These are phyloP conservation scores for Tylopilus sp. DNA, from an alignment of 768 basidiomycete species.

Conservation along the genomic window DNA sequence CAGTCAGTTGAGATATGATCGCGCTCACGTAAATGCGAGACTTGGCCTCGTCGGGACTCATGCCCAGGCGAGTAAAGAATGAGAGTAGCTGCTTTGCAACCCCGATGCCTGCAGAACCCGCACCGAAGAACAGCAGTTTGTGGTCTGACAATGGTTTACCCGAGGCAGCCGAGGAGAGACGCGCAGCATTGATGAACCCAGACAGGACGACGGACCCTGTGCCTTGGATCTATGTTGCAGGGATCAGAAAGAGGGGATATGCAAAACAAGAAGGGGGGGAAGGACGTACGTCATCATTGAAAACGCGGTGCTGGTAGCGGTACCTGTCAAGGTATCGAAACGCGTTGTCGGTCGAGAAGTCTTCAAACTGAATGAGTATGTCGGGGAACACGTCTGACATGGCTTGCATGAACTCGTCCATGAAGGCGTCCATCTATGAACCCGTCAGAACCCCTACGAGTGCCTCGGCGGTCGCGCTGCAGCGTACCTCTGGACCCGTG, in stretches of 20 bases:
- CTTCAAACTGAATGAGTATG: constrained; percentile 69
- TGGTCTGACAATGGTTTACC: constrained; percentile 42
- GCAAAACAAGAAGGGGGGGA: background rate
- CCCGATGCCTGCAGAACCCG: constrained; percentile 51
- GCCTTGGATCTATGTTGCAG: constrained; percentile 51
- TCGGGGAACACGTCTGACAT: constrained; percentile 63
- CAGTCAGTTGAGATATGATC: constrained; percentile 1
- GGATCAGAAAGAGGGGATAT: background rate
- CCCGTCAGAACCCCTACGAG: background rate
- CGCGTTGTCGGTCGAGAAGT: constrained; percentile 78
- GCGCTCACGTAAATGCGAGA: constrained; percentile 59
- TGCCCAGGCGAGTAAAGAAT: constrained; percentile 50
- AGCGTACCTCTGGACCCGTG: constrained; percentile 38
- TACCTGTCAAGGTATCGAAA: constrained; percentile 69
- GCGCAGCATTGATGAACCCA: constrained; percentile 72
- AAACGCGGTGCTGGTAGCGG: constrained; percentile 53
- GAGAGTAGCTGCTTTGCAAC: constrained; percentile 49
- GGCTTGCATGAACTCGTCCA: constrained; percentile 73
- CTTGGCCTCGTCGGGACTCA: constrained; percentile 64
- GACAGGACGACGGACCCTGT: constrained; percentile 75
- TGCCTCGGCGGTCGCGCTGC: constrained; percentile 1
- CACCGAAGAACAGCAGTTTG: constrained; percentile 56
- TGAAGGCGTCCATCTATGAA: constrained; percentile 64
- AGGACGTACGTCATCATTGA: constrained; percentile 68
- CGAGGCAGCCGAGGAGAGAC: constrained; percentile 48